Conservation (phyloP, 2,329 filamentous ascomycete species). For the Trichoderma sp. region DNA sequence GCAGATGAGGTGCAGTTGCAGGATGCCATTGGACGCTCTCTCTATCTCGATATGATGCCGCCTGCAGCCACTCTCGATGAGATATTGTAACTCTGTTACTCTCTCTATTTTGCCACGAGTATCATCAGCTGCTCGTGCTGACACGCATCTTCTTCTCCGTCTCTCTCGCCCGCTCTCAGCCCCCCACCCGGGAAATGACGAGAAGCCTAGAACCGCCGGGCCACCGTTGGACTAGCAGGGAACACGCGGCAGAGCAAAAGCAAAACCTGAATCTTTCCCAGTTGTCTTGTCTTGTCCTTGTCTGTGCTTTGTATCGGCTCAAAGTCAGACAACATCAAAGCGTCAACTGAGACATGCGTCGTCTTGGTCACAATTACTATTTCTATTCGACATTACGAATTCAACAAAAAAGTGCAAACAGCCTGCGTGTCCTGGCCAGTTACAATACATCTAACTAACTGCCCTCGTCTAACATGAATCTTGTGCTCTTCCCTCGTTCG, state of each 20-base stretch:
- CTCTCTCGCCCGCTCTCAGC: not conserved
- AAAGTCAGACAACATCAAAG: not conserved
- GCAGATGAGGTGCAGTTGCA: not conserved
- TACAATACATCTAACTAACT: not conserved
- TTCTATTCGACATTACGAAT: not conserved
- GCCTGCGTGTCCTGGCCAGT: not conserved
- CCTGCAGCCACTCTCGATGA: not conserved
- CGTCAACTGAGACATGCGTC: not conserved
- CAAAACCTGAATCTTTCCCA: not conserved
- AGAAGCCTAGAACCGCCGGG: not conserved
- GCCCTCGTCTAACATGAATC: not conserved
- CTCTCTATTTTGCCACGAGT: not conserved
- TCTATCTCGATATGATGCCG: not conserved
- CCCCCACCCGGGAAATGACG: conserved; percentile 14
- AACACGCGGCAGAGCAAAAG: not conserved
- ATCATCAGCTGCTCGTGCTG: not conserved
- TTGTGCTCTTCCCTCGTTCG: not conserved
- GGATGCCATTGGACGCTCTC: not conserved
- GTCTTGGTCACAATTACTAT: not conserved
- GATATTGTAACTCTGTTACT: not conserved
- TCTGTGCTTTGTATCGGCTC: not conserved
- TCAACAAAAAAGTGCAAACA: not conserved
- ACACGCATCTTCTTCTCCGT: not conserved
- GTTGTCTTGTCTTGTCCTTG: not conserved
- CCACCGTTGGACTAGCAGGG: conserved; percentile 2